Percentiles rank a stretch among this genome's conserved stretches.
phyloP scores from a whole-genome alignment of 805 yeast genomes.

The Yarrowia divulgata region DNA sequence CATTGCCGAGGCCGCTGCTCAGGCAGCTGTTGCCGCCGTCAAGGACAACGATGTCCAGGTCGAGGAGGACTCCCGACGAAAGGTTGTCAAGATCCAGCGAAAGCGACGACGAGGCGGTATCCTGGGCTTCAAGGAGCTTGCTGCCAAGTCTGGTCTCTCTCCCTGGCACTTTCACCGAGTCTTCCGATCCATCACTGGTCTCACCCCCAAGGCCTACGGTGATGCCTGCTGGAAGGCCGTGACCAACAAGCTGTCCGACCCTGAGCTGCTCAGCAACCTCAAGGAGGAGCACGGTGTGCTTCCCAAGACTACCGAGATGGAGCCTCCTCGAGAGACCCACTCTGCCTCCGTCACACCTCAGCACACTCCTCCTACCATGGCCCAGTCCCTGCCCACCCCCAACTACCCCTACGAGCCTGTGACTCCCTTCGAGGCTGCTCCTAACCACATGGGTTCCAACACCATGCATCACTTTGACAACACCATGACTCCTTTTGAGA shows the following conservation, averaged over 20 bases:
- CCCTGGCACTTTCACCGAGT: slow-evolving; percentile 96
- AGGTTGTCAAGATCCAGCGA: slow-evolving; percentile 44
- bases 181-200: slow-evolving; percentile 82
- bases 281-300: slow-evolving; percentile 22
- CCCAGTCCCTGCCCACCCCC: slow-evolving; percentile 30
- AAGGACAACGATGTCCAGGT: slow-evolving; percentile 43
- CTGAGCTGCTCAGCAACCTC: slow-evolving; percentile 29
- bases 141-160: slow-evolving; percentile 78
- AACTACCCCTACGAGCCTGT: slow-evolving; percentile 28
- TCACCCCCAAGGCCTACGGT: slow-evolving; percentile 89
- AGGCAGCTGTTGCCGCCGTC: slow-evolving; percentile 51
- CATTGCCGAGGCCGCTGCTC: slow-evolving; percentile 79
- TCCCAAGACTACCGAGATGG: not conserved
- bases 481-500: slow-evolving; percentile 22
- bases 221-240: slow-evolving; percentile 68
- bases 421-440: slow-evolving; percentile 21
- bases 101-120: slow-evolving; percentile 53
- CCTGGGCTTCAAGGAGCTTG: slow-evolving; percentile 77
- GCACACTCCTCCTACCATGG: slow-evolving; percentile 12
- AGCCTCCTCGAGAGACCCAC: slow-evolving; percentile 5
- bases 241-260: slow-evolving; percentile 39
- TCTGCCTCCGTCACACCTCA: slow-evolving; percentile 24
- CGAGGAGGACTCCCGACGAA: slow-evolving; percentile 42
- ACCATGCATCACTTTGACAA: not conserved
- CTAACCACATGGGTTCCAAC: not conserved